Conservation (phyloP, 495 filamentous ascomycete species). For the Terfezia claveryi region DNA sequence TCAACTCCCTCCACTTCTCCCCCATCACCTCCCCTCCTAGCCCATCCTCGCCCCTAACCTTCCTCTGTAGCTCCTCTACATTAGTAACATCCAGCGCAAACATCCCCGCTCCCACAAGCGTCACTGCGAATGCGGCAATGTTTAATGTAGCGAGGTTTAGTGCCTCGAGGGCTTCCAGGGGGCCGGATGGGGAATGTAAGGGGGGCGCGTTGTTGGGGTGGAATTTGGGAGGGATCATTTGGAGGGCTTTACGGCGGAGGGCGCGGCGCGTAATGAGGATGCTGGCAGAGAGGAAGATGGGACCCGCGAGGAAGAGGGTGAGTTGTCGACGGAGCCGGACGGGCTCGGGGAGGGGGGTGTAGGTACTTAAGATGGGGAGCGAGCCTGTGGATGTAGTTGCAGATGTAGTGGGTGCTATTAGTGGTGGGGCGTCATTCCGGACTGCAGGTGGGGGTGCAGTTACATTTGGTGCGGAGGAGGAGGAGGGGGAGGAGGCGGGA, state of each 20-base stretch:
- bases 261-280: slow-evolving; percentile 38
- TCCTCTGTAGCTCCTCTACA: slow-evolving; percentile 33
- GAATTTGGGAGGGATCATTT: slow-evolving; percentile 32
- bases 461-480: background rate
- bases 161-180: slow-evolving; percentile 40
- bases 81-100: slow-evolving; percentile 36
- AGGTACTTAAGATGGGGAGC: background rate
- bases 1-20: slow-evolving; percentile 21
- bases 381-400: slow-evolving; percentile 1
- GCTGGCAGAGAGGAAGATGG: slow-evolving; percentile 39
- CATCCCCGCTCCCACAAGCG: slow-evolving; percentile 31
- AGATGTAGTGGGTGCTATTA: slow-evolving; percentile 13
- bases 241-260: slow-evolving; percentile 24
- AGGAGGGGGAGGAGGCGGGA: background rate
- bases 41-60: slow-evolving; percentile 26
- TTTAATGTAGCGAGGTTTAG: slow-evolving; percentile 45
- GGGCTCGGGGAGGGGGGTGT: slow-evolving; percentile 4
- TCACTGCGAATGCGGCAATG: slow-evolving; percentile 33
- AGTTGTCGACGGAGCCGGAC: slow-evolving; percentile 11
- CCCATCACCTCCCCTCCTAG: slow-evolving; percentile 17
- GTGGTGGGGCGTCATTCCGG: slow-evolving; percentile 8
- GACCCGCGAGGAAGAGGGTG: slow-evolving; percentile 34
- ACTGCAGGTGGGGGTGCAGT: slow-evolving; percentile 11
- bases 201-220: slow-evolving; percentile 18
- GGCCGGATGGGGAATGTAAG: slow-evolving; percentile 23